phyloP scores from a whole-genome alignment of 192 early-diverging fungal genomes.

The Lunasporangiospora selenospora region DNA sequence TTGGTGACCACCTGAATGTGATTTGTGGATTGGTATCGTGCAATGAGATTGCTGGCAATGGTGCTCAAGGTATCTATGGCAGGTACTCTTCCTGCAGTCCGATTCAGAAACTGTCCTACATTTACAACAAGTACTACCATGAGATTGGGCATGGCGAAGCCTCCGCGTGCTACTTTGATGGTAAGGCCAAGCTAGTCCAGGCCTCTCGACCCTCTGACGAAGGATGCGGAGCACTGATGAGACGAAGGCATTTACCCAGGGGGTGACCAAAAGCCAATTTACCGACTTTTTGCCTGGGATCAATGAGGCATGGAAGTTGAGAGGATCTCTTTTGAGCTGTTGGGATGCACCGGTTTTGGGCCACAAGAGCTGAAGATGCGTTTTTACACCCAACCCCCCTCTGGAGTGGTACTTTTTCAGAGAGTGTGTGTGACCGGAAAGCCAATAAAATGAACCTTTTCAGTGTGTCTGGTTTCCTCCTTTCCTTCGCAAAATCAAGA shows the following conservation, averaged over 20 bases:
- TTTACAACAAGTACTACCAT: slow-evolving; percentile 51
- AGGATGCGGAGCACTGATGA: too few relatives aligned
- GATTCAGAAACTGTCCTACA: slow-evolving; percentile 53
- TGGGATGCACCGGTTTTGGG: too few relatives aligned
- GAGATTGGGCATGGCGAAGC: slow-evolving; percentile 32
- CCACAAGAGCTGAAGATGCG: not conserved
- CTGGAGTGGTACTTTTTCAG: too few relatives aligned
- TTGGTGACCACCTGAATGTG: slow-evolving; percentile 47
- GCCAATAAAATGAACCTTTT: not conserved
- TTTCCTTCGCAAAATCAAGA: not conserved
- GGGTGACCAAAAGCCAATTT: too few relatives aligned
- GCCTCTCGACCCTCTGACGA: slow-evolving; percentile 25
- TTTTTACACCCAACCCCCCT: too few relatives aligned
- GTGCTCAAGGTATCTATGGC: slow-evolving; percentile 53
- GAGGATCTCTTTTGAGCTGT: too few relatives aligned
- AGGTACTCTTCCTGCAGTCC: slow-evolving; percentile 55
- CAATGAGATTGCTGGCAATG: slow-evolving; percentile 51
- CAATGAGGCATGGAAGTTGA: too few relatives aligned
- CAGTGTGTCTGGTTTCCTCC: too few relatives aligned
- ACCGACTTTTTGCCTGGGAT: too few relatives aligned
- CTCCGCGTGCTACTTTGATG: slow-evolving; percentile 45
- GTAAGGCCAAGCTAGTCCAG: slow-evolving; percentile 40
- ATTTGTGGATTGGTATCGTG: slow-evolving; percentile 54
- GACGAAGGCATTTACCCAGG: too few relatives aligned
- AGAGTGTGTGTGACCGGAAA: not conserved